Conservation (phyloP, 306 rosid genomes). For the Gynostemma pentaphyllum region DNA sequence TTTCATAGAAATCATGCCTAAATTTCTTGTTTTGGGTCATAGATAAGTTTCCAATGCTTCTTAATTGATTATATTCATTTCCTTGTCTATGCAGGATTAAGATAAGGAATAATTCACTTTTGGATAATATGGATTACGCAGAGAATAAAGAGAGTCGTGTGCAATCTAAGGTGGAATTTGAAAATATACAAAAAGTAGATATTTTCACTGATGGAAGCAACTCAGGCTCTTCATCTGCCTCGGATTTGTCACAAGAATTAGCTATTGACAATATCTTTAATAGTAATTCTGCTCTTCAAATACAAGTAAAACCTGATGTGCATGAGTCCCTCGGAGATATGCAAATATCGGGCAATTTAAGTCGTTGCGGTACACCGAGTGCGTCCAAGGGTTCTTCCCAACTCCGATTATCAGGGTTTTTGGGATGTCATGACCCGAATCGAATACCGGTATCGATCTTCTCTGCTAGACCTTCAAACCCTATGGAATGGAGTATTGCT, state of each 20-base stretch:
- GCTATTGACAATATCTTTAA: conserved; percentile 4
- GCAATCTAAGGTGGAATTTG: conserved; percentile 5
- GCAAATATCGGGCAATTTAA: background rate
- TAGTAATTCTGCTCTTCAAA: background rate
- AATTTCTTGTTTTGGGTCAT: background rate
- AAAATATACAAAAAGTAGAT: background rate
- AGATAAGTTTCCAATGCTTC: background rate
- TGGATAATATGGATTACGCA: background rate
- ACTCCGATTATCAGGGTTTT: background rate
- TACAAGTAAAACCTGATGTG: background rate
- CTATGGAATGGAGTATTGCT: conserved; percentile 16
- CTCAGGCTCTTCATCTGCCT: background rate
- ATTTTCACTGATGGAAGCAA: background rate
- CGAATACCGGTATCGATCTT: conserved; percentile 9
- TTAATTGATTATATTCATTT: too few relatives aligned
- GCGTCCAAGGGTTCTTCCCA: background rate
- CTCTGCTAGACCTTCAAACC: conserved; percentile 13
- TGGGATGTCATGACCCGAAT: conserved; percentile 4
- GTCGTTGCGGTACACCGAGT: background rate
- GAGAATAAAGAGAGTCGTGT: background rate
- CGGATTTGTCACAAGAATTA: background rate
- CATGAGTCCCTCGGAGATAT: background rate
- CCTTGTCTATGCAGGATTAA: background rate
- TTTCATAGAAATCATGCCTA: background rate
- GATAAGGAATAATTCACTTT: background rate